Evolutionary conservation across 2,329 filamentous ascomycete genomes (phyloP), one percentile per base, ranked within the genome.

Genomic region (Phaeosphaeriaceae sp.): DNA sequence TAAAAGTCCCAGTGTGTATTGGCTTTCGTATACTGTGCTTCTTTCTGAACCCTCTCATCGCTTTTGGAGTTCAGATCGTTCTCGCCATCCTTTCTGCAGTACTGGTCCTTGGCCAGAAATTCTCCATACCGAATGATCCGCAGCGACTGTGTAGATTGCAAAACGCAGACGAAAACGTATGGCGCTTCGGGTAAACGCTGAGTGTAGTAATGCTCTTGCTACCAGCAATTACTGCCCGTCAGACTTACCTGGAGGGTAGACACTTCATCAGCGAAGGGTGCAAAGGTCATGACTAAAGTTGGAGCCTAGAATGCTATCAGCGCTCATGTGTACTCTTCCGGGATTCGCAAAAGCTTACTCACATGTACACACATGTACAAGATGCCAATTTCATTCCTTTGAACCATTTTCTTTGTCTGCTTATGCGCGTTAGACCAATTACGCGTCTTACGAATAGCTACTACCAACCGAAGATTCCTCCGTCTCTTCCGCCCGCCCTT

Each of bases 401-500:
- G 32, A 12, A 13, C 40, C 43, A 12, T 34, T 29, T 28, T 34
- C 39, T 7, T 18, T 20, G 6, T 39, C 17, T 17, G 28, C 35
- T 39, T 26, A n/a, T 30, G 26, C 43, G 23, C 23, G 43, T 46
- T 36, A 46, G 43, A 46, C n/a, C 18, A 4, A 12, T 4, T 6
- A 21, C n/a, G 9, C 35, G 4, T 17, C 69, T 66, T 58, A 11
- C 18, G 2, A n/a, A 23, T n/a, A 20, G 74, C n/a, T n/a, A 74
- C 46, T 66, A 62, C 42, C 68, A 68, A 41, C 73, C 66, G 50
- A 75, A 72, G n/a, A 77, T 46, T 16, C 69, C 66, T 2, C 75
- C 75, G 9, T 77, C 78, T 33, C 78, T 78, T 15, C 78, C 78
- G 1, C 79, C 78, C 30, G 60, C 52, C 3, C 69, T 46, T 5